phyloP scores from a whole-genome alignment of 2,329 filamentous ascomycete species.

The Colletotrichum melonis region DNA sequence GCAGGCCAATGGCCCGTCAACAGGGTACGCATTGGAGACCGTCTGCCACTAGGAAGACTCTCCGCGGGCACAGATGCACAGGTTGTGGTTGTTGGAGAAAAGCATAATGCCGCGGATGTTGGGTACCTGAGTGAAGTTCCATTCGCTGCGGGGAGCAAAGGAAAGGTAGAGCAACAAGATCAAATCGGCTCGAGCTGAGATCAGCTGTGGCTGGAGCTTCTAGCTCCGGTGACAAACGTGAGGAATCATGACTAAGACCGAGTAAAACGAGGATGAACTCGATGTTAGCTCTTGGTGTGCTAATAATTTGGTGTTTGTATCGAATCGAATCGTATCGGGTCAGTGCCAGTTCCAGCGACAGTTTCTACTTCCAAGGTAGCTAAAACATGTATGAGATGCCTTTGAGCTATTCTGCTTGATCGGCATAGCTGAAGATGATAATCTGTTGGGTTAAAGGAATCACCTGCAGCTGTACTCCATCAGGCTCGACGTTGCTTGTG shows the following conservation, averaged over 20 bases:
- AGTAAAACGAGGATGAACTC: neutral
- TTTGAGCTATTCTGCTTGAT: neutral
- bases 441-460: neutral
- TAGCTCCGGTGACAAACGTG: neutral
- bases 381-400: neutral
- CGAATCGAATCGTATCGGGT: neutral
- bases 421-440: neutral
- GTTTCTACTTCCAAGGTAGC: neutral
- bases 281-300: neutral
- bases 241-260: neutral
- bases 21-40: constrained; percentile 8
- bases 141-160: neutral
- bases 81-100: neutral
- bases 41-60: constrained; percentile 2
- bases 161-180: neutral
- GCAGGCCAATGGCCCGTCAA: constrained; percentile 28
- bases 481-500: neutral
- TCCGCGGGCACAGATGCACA: constrained; percentile 4
- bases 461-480: neutral
- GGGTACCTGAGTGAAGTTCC: neutral
- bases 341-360: neutral
- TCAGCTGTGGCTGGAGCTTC: neutral
- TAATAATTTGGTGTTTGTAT: neutral
- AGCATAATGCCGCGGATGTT: neutral
- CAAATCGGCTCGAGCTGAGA: neutral